Percentiles rank a stretch among this genome's conserved stretches.
Conservation (phyloP, 805 yeast genomes). For the Teunomyces lycoperdinae region DNA sequence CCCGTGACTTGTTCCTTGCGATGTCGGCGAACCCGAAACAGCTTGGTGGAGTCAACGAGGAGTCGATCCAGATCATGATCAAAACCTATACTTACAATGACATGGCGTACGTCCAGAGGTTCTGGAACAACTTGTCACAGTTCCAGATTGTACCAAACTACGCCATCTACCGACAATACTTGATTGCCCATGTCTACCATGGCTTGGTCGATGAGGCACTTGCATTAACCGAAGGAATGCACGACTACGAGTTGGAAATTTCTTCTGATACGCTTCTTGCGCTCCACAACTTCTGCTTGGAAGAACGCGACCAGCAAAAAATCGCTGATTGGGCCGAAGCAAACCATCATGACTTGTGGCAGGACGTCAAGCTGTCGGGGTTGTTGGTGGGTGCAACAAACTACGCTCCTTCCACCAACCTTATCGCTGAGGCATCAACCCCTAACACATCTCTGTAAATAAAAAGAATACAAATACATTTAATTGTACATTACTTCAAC, state of each 20-base stretch:
- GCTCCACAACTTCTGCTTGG: constrained; percentile 44
- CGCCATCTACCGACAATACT: constrained; percentile 53
- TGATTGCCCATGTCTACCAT: constrained; percentile 69
- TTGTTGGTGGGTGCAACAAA: constrained; percentile 25
- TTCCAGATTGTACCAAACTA: constrained; percentile 53
- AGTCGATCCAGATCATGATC: constrained; percentile 65
- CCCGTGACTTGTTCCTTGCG: constrained; percentile 58
- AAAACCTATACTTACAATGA: constrained; percentile 56
- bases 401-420: constrained; percentile 28
- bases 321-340: constrained; percentile 33
- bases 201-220: constrained; percentile 59
- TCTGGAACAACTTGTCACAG: constrained; percentile 59
- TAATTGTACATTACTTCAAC: constrained; percentile 5
- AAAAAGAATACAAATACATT: background rate
- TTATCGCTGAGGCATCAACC: constrained; percentile 17
- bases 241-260: constrained; percentile 45
- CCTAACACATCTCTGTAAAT: background rate
- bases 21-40: constrained; percentile 51
- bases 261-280: constrained; percentile 45
- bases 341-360: constrained; percentile 29
- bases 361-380: constrained; percentile 18
- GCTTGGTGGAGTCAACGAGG: constrained; percentile 53
- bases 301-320: constrained; percentile 25
- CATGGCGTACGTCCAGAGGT: constrained; percentile 52
- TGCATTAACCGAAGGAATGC: constrained; percentile 45